Base-by-base conservation (phyloP, 1,139 yeast genomes). In the Taphrina populina region DNA sequence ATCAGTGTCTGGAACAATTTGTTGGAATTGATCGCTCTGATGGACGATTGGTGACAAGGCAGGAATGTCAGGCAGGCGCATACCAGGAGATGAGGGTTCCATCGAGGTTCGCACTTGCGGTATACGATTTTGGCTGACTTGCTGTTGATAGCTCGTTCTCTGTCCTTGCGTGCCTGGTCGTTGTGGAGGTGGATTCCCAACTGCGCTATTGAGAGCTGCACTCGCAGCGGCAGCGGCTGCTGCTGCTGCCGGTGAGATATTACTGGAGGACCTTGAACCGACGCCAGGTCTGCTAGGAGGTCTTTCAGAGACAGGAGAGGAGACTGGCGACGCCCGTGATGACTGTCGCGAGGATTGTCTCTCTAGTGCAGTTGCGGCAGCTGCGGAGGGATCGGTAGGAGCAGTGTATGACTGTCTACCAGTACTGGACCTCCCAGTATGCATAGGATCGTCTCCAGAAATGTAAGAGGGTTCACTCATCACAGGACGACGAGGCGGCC, bases 191-290 rank as follows among this genome's bases (percentile, higher is more conserved):
- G 21, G 43, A 11, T 27, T 13, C 4, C 41, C 35, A 10, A 35
- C 34, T n/a, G 53, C 56, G 33, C 57, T 44, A 32, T 35, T 23
- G 24, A 62, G 57, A 20, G 62, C 58, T 4, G 60, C 56, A 32
- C 61, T 52, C 2, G 63, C 65, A 4, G 64, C 62, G 1, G 69
- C 64, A 1, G 66, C 58, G 1, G 69, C 58, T 2, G 69, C 63
- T 4, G 63, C 60, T 1, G 55, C 46, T 11, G 55, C 32, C n/a
- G n/a, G n/a, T 13, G 58, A 15, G 20, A 51, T 43, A 23, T 57
- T 36, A 26, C 62, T 26, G 23, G 61, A 39, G 8, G 58, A 41
- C 11, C 34, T 45, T 2, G 45, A 13, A 17, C 54, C 55, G 2
- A 56, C 17, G 4, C 41, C 26, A 4, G 56, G 56, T 26, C 49